These are phyloP conservation scores for Escovopsis sp. DNA, from an alignment of 2,329 filamentous ascomycete genomes.

Conservation along the genomic window DNA sequence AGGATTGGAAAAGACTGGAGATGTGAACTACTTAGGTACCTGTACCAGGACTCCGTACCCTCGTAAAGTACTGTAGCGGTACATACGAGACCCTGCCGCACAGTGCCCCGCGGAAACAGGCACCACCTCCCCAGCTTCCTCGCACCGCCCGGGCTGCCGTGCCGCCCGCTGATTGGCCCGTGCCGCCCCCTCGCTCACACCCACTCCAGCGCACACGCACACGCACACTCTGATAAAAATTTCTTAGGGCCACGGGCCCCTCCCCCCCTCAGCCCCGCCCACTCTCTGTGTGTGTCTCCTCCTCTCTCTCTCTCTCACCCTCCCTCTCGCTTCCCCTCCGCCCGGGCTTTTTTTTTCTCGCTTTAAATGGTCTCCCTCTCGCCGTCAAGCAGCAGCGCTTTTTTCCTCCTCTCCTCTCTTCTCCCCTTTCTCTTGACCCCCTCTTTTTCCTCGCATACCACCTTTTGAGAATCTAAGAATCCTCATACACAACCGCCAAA, in stretches of 20 bases:
- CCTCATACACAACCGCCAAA: slow-evolving; percentile 16
- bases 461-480: not conserved
- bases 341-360: slow-evolving; percentile 18
- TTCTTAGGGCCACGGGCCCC: slow-evolving; percentile 13
- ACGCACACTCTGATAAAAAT: slow-evolving; percentile 8
- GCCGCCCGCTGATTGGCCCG: slow-evolving; percentile 17
- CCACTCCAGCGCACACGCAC: slow-evolving; percentile 3
- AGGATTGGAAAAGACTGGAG: too few species aligned
- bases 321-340: too few species aligned
- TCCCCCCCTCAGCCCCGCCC: slow-evolving; percentile 14
- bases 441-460: slow-evolving; percentile 14
- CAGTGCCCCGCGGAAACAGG: too few species aligned
- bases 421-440: slow-evolving; percentile 19
- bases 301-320: too few species aligned
- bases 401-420: slow-evolving; percentile 23
- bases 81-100: too few species aligned
- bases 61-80: too few species aligned
- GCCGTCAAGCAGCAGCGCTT: slow-evolving; percentile 9
- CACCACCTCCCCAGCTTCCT: too few species aligned
- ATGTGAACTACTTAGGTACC: too few species aligned
- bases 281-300: too few species aligned
- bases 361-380: not conserved
- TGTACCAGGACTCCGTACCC: too few species aligned
- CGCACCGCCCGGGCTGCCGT: not conserved
- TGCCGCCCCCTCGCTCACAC: slow-evolving; percentile 5